These are phyloP conservation scores for Rhizomucor miehei DNA, from an alignment of 371 early-diverging fungal species.

Conservation along the genomic window DNA sequence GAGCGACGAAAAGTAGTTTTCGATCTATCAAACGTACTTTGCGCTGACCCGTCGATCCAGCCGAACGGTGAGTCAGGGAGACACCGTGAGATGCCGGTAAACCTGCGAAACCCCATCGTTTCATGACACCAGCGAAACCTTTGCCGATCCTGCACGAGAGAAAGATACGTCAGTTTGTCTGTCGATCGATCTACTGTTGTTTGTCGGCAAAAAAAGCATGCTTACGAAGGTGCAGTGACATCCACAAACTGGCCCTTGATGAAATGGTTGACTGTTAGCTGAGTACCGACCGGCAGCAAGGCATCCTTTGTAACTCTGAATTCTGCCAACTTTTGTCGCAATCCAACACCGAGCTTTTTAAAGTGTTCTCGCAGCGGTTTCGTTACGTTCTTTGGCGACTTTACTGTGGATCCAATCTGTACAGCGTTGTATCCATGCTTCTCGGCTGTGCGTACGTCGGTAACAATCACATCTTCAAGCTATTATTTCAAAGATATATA, in stretches of 20 bases:
- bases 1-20: not conserved
- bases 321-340: constrained; percentile 77
- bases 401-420: constrained; percentile 80
- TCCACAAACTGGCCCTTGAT: constrained; percentile 95
- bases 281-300: constrained; percentile 76
- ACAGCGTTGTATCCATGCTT: constrained; percentile 66
- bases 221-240: constrained; percentile 76
- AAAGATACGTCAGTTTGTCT: constrained; percentile 1
- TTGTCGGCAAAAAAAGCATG: too few species aligned
- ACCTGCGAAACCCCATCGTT: constrained; percentile 93
- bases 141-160: constrained; percentile 72
- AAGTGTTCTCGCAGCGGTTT: constrained; percentile 79
- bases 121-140: constrained; percentile 98
- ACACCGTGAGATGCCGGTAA: constrained; percentile 93
- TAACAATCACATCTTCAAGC: constrained; percentile 75
- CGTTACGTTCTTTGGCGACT: constrained; percentile 57
- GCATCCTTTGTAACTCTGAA: constrained; percentile 89
- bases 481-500: constrained; percentile 9
- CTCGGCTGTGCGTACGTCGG: constrained; percentile 59
- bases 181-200: too few species aligned
- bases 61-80: constrained; percentile 87
- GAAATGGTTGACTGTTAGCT: constrained; percentile 84
- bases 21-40: constrained; percentile 43
- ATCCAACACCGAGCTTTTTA: constrained; percentile 63
- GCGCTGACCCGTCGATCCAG: constrained; percentile 95